These are phyloP conservation scores for Corchorus capsularis DNA, from an alignment of 345 rosid genomes.

Conservation along the genomic window DNA sequence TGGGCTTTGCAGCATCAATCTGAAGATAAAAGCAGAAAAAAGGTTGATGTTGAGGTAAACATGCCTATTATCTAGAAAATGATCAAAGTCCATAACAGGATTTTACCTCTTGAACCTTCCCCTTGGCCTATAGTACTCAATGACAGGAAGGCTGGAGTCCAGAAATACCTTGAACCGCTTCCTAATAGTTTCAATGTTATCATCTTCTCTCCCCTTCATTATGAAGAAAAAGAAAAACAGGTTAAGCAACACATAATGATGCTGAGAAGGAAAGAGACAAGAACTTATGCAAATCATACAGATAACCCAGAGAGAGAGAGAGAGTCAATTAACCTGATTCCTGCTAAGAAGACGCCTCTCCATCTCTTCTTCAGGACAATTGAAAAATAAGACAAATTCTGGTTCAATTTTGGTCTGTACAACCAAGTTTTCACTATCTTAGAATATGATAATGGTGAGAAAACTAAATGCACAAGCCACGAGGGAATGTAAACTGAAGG, in stretches of 20 bases:
- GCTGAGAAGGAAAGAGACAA: background rate
- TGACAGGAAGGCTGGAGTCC: conserved; percentile 63
- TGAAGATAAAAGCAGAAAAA: conserved; percentile 26
- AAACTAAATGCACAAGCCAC: background rate
- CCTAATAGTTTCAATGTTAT: conserved; percentile 61
- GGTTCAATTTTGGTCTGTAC: conserved; percentile 68
- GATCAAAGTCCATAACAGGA: background rate
- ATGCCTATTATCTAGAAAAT: conserved; percentile 1
- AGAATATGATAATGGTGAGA: conserved; percentile 1
- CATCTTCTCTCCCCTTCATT: conserved; percentile 79
- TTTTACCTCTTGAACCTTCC: conserved; percentile 64
- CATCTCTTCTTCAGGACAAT: conserved; percentile 68
- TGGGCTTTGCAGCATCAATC: conserved; percentile 76
- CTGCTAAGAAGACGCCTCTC: conserved; percentile 60
- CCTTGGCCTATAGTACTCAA: conserved; percentile 51
- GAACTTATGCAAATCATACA: background rate
- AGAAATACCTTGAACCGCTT: conserved; percentile 64
- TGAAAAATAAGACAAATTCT: conserved; percentile 57
- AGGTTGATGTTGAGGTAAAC: conserved; percentile 6
- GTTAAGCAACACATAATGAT: conserved; percentile 7
- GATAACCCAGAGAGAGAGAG: background rate
- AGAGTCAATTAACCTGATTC: conserved; percentile 58
- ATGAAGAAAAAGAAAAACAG: background rate
- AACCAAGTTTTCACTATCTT: conserved; percentile 9
- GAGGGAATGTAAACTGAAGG: background rate